Conservation (phyloP, 116 monocot species). For the Dioscorea cayenensis region DNA sequence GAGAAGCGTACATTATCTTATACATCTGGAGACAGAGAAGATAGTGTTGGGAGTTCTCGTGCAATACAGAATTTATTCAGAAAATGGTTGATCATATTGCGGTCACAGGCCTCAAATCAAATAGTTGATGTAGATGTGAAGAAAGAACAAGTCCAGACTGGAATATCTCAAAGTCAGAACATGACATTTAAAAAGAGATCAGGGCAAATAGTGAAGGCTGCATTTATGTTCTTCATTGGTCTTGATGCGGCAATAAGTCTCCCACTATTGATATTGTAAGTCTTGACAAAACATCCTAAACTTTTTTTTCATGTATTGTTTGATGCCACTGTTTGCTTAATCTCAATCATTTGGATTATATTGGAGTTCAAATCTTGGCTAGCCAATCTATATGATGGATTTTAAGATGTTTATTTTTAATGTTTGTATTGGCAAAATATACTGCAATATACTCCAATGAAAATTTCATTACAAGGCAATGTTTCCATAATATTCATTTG, state of each 20-base stretch:
- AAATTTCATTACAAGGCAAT: no score
- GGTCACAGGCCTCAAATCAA: slow-evolving; percentile 25
- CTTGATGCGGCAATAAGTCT: slow-evolving; percentile 52
- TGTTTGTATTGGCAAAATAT: no score
- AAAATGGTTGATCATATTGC: slow-evolving; percentile 50
- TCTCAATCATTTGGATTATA: neutral
- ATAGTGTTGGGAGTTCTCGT: slow-evolving; percentile 19
- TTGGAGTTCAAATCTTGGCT: neutral
- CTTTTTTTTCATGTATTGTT: neutral
- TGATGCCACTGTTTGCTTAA: neutral
- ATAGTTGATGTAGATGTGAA: slow-evolving; percentile 3
- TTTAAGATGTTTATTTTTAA: no score
- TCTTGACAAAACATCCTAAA: neutral
- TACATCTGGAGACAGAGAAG: slow-evolving; percentile 19
- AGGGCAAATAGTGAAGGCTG: slow-evolving; percentile 24
- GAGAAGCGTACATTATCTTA: slow-evolving; percentile 24
- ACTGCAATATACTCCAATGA: no score
- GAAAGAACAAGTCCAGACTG: slow-evolving; percentile 4
- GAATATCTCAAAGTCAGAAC: slow-evolving; percentile 10
- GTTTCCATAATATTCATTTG: no score
- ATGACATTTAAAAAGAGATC: slow-evolving; percentile 8
- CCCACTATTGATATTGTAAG: slow-evolving; percentile 53
- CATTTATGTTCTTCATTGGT: slow-evolving; percentile 20
- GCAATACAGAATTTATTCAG: slow-evolving; percentile 34
- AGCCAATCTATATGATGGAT: neutral